Conservation (phyloP, 2,329 filamentous ascomycete genomes). For the Cordyceps farinosa region DNA sequence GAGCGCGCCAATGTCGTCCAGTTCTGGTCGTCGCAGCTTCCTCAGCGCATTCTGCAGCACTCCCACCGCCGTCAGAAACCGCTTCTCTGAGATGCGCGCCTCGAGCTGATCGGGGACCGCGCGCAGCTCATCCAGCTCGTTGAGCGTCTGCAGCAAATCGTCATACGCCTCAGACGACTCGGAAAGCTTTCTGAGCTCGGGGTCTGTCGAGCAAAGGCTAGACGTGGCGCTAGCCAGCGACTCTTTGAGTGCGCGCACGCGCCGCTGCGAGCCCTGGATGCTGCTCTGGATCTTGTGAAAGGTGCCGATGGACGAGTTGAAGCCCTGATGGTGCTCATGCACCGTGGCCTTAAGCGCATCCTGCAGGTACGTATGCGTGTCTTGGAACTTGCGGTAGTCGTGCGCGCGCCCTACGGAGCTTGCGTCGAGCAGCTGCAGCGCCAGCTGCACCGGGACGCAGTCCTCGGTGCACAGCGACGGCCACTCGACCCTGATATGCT, state of each 20-base stretch:
- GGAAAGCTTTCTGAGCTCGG: constrained; percentile 86
- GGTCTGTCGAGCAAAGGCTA: constrained; percentile 79
- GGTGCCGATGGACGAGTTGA: constrained; percentile 97
- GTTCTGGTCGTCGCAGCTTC: constrained; percentile 78
- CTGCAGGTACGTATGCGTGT: constrained; percentile 84
- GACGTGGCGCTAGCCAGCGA: constrained; percentile 77
- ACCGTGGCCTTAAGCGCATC: constrained; percentile 90
- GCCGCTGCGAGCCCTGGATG: constrained; percentile 82
- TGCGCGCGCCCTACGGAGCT: constrained; percentile 91
- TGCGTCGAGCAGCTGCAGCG: constrained; percentile 89
- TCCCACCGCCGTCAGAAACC: constrained; percentile 88
- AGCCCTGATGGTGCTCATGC: constrained; percentile 97
- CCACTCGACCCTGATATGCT: constrained; percentile 86
- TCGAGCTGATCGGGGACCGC: constrained; percentile 89
- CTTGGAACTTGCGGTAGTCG: constrained; percentile 79
- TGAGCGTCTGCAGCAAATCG: constrained; percentile 77
- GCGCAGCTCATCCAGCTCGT: constrained; percentile 82
- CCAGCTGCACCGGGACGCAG: constrained; percentile 89
- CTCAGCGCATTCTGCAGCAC: constrained; percentile 83
- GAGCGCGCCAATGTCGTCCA: constrained; percentile 87
- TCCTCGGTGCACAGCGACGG: constrained; percentile 84
- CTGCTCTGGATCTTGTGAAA: constrained; percentile 98
- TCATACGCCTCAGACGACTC: constrained; percentile 87
- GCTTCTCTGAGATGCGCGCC: constrained; percentile 91
- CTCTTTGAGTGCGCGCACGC: constrained; percentile 77